These are phyloP conservation scores for Tricholoma saponaceum DNA, from an alignment of 768 basidiomycete species.

Conservation along the genomic window DNA sequence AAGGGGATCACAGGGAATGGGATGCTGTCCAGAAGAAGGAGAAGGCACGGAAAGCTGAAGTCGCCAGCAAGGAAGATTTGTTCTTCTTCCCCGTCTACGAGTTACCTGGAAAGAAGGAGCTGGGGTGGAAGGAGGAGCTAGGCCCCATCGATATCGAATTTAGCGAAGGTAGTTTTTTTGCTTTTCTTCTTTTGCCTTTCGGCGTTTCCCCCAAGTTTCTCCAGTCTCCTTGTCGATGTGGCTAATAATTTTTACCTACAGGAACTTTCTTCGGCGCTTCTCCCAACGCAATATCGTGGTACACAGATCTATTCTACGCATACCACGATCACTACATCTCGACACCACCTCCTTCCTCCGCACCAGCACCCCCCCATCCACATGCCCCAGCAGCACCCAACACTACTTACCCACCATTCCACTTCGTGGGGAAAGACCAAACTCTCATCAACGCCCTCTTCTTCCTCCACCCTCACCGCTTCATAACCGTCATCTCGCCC, in stretches of 20 bases:
- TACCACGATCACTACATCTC: constrained; percentile 50
- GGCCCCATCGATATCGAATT: constrained; percentile 50
- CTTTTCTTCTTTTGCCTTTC: background rate
- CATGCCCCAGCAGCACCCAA: constrained; percentile 13
- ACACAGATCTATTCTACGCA: constrained; percentile 38
- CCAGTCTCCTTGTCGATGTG: background rate
- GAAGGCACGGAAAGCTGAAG: background rate
- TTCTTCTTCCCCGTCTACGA: constrained; percentile 44
- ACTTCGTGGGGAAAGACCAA: constrained; percentile 58
- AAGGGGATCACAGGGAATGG: background rate
- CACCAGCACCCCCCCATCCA: constrained; percentile 37
- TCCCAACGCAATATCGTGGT: constrained; percentile 42
- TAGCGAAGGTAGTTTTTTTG: constrained; percentile 41
- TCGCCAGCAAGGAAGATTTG: constrained; percentile 32
- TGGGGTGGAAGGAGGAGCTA: constrained; percentile 13
- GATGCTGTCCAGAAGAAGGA: background rate
- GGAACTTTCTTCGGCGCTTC: constrained; percentile 60
- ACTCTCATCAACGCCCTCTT: constrained; percentile 46
- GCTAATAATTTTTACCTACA: constrained; percentile 12
- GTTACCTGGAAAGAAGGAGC: constrained; percentile 21
- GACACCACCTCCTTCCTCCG: constrained; percentile 17
- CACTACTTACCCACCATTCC: constrained; percentile 7
- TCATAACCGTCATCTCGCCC: constrained; percentile 33
- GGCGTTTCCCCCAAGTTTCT: background rate
- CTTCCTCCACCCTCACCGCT: constrained; percentile 39